phyloP scores from a whole-genome alignment of 2,329 filamentous ascomycete genomes.

The Ascochyta fabae region DNA sequence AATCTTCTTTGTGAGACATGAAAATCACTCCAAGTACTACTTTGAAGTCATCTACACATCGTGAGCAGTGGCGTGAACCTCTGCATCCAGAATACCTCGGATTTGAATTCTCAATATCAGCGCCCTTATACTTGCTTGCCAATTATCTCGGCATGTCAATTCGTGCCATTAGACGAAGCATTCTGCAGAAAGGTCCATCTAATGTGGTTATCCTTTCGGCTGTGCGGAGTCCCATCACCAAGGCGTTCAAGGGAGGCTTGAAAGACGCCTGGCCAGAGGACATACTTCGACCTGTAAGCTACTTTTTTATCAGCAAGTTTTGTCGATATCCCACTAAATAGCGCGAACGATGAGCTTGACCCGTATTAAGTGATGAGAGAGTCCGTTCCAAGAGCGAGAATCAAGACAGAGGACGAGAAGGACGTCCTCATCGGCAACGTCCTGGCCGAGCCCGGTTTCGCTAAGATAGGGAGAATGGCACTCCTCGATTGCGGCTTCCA shows the following conservation, averaged over 20 bases:
- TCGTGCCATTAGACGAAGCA: background rate
- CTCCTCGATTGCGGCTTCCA: constrained; percentile 90
- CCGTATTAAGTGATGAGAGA: constrained; percentile 26
- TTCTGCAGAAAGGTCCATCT: constrained; percentile 83
- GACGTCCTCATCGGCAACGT: constrained; percentile 66
- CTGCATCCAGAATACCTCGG: too few species aligned
- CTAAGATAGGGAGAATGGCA: constrained; percentile 89
- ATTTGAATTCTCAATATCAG: too few species aligned
- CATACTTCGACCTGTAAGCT: constrained; percentile 67
- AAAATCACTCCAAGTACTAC: too few species aligned
- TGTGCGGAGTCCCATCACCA: constrained; percentile 84
- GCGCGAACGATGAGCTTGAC: too few species aligned
- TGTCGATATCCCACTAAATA: background rate
- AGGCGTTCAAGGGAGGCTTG: constrained; percentile 88
- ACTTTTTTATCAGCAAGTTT: background rate
- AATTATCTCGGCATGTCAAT: background rate
- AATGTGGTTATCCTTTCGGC: constrained; percentile 95
- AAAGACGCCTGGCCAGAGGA: constrained; percentile 92
- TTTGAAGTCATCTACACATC: too few species aligned
- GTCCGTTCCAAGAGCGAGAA: constrained; percentile 20
- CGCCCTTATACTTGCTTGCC: too few species aligned
- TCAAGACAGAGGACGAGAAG: constrained; percentile 33
- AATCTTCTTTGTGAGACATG: too few species aligned
- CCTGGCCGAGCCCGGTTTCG: constrained; percentile 81
- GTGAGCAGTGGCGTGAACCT: too few species aligned